Percentiles rank a stretch among this genome's conserved stretches.
These are phyloP conservation scores for Tetrapisispora iriomotensis DNA, from an alignment of 805 yeast species.

Conservation along the genomic window DNA sequence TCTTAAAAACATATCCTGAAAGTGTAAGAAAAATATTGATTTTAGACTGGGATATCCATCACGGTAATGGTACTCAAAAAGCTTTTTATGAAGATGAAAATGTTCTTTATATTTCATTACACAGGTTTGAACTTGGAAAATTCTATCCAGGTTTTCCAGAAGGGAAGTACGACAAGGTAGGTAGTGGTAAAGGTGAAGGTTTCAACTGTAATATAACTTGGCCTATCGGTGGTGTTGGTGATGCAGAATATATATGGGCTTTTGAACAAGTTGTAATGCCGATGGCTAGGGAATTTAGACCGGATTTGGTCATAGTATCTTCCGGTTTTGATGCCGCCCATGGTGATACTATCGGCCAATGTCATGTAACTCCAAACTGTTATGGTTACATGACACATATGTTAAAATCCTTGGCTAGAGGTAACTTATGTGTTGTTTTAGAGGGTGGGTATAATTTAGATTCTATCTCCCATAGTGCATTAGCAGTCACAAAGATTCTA, in stretches of 20 bases:
- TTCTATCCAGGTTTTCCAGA: constrained; percentile 91
- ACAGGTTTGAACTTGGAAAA: constrained; percentile 83
- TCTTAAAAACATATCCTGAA: constrained; percentile 77
- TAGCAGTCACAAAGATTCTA: constrained; percentile 83
- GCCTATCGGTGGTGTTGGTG: constrained; percentile 86
- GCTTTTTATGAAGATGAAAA: constrained; percentile 83
- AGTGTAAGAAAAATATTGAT: constrained; percentile 74
- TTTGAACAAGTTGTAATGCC: constrained; percentile 82
- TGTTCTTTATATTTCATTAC: constrained; percentile 83
- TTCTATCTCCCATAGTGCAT: constrained; percentile 80
- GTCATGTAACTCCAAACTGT: constrained; percentile 91
- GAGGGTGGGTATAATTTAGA: constrained; percentile 97
- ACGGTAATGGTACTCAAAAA: constrained; percentile 96
- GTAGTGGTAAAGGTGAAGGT: constrained; percentile 83
- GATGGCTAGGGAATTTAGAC: constrained; percentile 75
- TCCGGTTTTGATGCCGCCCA: constrained; percentile 99
- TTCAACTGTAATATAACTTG: constrained; percentile 86
- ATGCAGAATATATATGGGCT: constrained; percentile 91
- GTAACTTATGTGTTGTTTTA: constrained; percentile 77
- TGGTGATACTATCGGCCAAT: constrained; percentile 94
- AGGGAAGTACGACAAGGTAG: constrained; percentile 73
- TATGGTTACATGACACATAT: constrained; percentile 94
- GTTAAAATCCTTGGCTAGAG: constrained; percentile 79
- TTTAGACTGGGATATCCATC: constrained; percentile 97
- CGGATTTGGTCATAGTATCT: constrained; percentile 86